A percentile compares a stretch with the other conserved stretches of the same genome.
Evolutionary conservation across 2,329 filamentous ascomycete species (phyloP).

Genomic region (Juglanconis juglandina): DNA sequence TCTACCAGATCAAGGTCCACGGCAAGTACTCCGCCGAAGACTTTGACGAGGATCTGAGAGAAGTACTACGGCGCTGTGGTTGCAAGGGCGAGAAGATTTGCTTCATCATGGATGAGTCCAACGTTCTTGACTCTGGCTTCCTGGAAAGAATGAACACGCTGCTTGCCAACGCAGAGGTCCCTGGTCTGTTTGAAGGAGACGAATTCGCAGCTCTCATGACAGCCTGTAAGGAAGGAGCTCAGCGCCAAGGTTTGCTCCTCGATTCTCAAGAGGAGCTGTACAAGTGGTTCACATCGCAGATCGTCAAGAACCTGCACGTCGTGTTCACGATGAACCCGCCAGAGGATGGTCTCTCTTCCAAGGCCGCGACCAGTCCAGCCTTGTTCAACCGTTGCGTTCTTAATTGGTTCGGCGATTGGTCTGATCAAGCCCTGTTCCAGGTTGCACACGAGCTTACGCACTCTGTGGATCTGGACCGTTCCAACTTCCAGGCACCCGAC

Average conservation of each 20-base stretch:
- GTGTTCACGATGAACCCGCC: conserved; percentile 99
- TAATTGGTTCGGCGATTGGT: conserved; percentile 99
- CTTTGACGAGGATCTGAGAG: conserved; percentile 95
- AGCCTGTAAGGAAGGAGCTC: conserved; percentile 95
- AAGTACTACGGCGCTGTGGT: conserved; percentile 86
- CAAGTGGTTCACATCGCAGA: conserved; percentile 99
- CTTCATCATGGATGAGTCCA: conserved; percentile 99
- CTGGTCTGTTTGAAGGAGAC: conserved; percentile 97
- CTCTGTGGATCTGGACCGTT: conserved; percentile 89
- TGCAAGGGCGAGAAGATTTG: conserved; percentile 99
- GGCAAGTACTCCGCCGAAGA: conserved; percentile 97
- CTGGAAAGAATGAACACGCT: conserved; percentile 98
- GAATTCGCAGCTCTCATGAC: conserved; percentile 99
- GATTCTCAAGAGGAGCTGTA: conserved; percentile 99
- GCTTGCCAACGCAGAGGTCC: conserved; percentile 97
- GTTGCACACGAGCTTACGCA: conserved; percentile 94
- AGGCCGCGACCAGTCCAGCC: conserved; percentile 94
- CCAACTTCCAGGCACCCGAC: conserved; percentile 81
- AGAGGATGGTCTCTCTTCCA: conserved; percentile 88
- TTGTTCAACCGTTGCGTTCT: conserved; percentile 99
- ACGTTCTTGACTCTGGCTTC: conserved; percentile 97
- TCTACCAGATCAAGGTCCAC: conserved; percentile 99
- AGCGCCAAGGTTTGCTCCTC: conserved; percentile 88
- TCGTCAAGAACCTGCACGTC: conserved; percentile 97
- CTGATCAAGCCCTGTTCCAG: conserved; percentile 96